These are phyloP conservation scores for Saposhnikovia divaricata DNA, from an alignment of 129 eudicot species.

Conservation along the genomic window DNA sequence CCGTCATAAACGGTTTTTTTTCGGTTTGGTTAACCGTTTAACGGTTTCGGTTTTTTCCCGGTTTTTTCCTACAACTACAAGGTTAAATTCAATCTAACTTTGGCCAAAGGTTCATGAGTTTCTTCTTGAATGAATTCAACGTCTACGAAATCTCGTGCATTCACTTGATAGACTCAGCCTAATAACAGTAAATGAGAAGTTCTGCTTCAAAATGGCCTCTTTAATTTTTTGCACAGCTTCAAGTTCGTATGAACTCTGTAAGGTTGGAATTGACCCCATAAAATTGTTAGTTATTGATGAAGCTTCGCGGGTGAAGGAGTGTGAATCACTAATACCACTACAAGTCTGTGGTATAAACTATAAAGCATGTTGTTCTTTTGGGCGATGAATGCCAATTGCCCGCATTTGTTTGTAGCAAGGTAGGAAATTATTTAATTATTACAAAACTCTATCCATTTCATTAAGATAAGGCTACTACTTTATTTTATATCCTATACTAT, in stretches of 20 bases:
- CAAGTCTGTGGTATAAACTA: background rate
- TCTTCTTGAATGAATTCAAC: constrained; percentile 17
- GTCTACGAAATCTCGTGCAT: constrained; percentile 16
- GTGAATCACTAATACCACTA: constrained; percentile 13
- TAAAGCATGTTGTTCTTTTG: constrained; percentile 4
- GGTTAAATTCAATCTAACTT: too few relatives aligned
- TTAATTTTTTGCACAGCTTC: constrained; percentile 31
- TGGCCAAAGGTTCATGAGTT: too few relatives aligned
- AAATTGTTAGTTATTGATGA: constrained; percentile 17
- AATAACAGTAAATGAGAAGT: background rate
- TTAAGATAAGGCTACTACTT: background rate
- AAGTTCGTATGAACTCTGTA: constrained; percentile 16
- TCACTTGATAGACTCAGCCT: constrained; percentile 9
- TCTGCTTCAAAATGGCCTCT: constrained; percentile 27
- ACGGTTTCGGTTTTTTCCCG: too few relatives aligned
- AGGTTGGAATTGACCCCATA: background rate
- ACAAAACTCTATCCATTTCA: background rate
- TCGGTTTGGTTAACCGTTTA: too few relatives aligned
- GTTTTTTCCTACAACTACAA: too few relatives aligned
- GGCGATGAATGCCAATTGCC: constrained; percentile 20
- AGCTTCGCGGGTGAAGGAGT: constrained; percentile 16
- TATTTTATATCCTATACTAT: background rate
- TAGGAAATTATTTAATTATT: background rate
- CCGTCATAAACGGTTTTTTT: too few relatives aligned
- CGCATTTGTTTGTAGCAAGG: constrained; percentile 14